Base-by-base conservation (phyloP, 805 yeast species). In the Teunomyces barrocoloradensis region DNA sequence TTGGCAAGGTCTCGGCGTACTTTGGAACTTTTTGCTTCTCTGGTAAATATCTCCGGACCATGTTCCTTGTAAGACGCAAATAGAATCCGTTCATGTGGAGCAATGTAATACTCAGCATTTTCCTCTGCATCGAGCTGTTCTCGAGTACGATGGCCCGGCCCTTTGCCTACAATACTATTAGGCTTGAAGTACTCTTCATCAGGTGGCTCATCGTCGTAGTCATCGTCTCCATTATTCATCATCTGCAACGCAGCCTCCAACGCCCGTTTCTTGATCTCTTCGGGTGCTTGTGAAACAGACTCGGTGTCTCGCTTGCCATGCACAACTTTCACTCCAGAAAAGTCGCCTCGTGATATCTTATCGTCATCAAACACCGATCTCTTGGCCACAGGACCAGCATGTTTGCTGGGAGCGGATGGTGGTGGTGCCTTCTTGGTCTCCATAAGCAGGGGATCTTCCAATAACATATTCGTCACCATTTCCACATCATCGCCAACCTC, bases 151-250 rank as follows among this genome's bases (percentile, higher is more conserved):
- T 13, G 5, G 56, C 65, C 2, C 11, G 27, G 27, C 49, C 35
- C 0, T 72, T 72, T 7, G 63, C 58, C 0, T 78, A 71, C 36
- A 65, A 56, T 46, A 77, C 82, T 46, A 76, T 32, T n/a, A 32
- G 34, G 34, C 6, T 12, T 9, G 10, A 32, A 77, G 36, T 81
- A 89, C 48, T 77, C 81, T 58, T 84, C 69, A 0, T 91, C 84
- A 54, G 87, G 96, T 59, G 87, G 96, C 59, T 89, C 96, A 2
- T 85, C 82, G 56, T 89, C 96, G 62, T 88, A 96, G 53, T 89
- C 96, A 57, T 88, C 96, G 57, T 88, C 92, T 6, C 81, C 75
- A 38, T 85, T 85, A 54, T 86, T 85, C 51, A 87, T 66, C 51
- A 86, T 61, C 37, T 81, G 68, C 52, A 87, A 64, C 1, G 91